phyloP scores from a whole-genome alignment of 495 filamentous ascomycete genomes.

The Penicillium coprophilum region DNA sequence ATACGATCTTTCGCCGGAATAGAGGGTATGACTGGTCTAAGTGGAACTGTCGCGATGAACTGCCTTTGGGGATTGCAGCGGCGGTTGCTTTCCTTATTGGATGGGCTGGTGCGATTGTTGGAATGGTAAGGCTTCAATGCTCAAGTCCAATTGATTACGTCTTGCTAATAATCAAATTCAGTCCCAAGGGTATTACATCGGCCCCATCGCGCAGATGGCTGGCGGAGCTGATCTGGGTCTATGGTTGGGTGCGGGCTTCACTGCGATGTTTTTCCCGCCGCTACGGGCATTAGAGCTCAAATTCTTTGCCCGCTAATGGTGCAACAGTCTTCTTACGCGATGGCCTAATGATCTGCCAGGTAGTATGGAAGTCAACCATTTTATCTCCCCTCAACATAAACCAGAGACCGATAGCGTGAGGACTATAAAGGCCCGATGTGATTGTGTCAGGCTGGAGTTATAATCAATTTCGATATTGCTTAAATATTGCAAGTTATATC shows the following conservation, averaged over 20 bases:
- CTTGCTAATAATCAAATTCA: constrained; percentile 14
- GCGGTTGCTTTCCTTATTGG: constrained; percentile 46
- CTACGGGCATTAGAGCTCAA: constrained; percentile 43
- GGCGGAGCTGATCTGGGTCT: constrained; percentile 43
- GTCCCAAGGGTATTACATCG: constrained; percentile 51
- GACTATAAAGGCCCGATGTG: background rate
- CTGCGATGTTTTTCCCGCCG: constrained; percentile 43
- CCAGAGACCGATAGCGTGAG: background rate
- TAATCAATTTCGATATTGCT: background rate
- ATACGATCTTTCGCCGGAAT: constrained; percentile 41
- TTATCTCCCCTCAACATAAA: background rate
- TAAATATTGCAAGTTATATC: background rate
- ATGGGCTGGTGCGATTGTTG: constrained; percentile 51
- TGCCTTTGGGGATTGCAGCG: constrained; percentile 51
- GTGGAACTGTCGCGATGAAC: constrained; percentile 42
- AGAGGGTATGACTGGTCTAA: constrained; percentile 46
- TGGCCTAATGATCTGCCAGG: background rate
- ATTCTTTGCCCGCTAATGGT: constrained; percentile 35
- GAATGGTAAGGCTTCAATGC: constrained; percentile 41
- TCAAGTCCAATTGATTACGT: background rate
- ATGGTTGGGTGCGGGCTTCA: constrained; percentile 46
- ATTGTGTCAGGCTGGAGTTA: background rate
- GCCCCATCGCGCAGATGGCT: constrained; percentile 42
- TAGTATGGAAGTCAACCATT: background rate
- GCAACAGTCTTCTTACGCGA: background rate